Conservation (phyloP, 2,329 filamentous ascomycete genomes). For the Cryphonectria naterciae region DNA sequence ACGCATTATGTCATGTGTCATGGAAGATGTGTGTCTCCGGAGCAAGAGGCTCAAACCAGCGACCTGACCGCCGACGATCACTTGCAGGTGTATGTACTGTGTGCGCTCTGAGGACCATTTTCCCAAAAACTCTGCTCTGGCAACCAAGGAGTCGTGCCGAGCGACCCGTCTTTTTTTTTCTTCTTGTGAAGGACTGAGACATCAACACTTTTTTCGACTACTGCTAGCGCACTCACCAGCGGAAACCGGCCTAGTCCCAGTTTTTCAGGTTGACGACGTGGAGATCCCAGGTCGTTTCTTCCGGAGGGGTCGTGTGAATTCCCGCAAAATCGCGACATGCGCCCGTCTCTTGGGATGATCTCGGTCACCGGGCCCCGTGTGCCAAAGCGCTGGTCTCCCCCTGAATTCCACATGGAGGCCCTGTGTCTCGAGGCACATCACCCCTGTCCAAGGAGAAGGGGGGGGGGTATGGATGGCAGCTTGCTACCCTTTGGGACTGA, state of each 20-base stretch:
- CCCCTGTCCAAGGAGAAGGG: constrained; percentile 11
- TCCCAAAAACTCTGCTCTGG: background rate
- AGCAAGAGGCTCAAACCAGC: constrained; percentile 22
- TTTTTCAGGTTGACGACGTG: constrained; percentile 1
- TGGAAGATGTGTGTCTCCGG: constrained; percentile 13
- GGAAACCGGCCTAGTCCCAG: background rate
- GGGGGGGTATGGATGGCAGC: background rate
- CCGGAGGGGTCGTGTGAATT: background rate
- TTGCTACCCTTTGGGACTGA: constrained; percentile 16
- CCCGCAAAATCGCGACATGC: background rate
- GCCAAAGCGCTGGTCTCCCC: background rate
- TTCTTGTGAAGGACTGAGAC: constrained; percentile 3
- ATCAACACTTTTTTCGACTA: background rate
- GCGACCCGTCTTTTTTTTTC: constrained; percentile 12
- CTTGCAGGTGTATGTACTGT: background rate
- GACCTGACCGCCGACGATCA: background rate
- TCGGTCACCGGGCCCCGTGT: background rate
- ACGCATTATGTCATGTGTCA: constrained; percentile 18
- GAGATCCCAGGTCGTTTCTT: constrained; percentile 1
- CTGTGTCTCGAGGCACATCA: background rate
- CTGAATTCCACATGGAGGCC: constrained; percentile 11
- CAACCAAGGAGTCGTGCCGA: background rate
- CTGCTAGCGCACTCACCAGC: background rate
- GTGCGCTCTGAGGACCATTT: background rate
- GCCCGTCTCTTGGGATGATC: background rate